These are phyloP conservation scores for Cladosporium sphaerospermum DNA, from an alignment of 2,329 filamentous ascomycete genomes.

Conservation along the genomic window DNA sequence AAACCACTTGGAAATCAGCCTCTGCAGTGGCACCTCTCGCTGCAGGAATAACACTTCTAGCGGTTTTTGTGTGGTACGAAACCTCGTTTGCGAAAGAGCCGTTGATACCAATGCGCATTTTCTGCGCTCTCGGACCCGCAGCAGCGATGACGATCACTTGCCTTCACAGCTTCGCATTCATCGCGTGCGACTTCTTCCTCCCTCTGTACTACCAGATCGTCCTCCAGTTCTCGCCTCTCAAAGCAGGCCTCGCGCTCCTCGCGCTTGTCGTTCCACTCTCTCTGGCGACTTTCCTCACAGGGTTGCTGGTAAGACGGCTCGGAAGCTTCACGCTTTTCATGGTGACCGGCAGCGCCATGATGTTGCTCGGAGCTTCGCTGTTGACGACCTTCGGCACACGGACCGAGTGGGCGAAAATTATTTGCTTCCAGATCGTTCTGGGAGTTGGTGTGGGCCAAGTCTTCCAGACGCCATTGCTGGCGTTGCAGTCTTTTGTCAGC, in stretches of 20 bases:
- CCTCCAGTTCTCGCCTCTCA: constrained; percentile 54
- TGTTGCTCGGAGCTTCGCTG: constrained; percentile 35
- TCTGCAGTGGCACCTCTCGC: constrained; percentile 52
- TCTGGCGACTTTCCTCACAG: constrained; percentile 28
- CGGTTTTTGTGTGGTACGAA: constrained; percentile 66
- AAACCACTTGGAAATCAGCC: constrained; percentile 46
- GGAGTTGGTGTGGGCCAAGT: constrained; percentile 61
- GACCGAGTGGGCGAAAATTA: constrained; percentile 33
- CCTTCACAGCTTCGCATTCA: constrained; percentile 70
- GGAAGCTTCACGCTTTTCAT: constrained; percentile 47
- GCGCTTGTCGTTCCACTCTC: constrained; percentile 30
- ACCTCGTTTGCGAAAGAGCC: constrained; percentile 62
- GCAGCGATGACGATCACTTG: constrained; percentile 63
- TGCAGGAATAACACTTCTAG: constrained; percentile 47
- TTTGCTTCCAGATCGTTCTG: constrained; percentile 54
- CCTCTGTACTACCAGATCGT: constrained; percentile 80
- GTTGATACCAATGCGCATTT: constrained; percentile 68
- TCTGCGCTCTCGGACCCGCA: constrained; percentile 59
- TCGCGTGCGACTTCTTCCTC: constrained; percentile 71
- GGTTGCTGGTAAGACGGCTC: constrained; percentile 40
- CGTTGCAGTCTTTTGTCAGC: constrained; percentile 49
- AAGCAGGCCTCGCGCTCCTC: constrained; percentile 41
- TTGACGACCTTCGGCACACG: constrained; percentile 32
- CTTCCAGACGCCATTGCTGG: constrained; percentile 63
- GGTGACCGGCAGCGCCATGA: constrained; percentile 36